Base-by-base conservation (phyloP, 352 stramenopile genomes). In the Pythium sukuiense region DNA sequence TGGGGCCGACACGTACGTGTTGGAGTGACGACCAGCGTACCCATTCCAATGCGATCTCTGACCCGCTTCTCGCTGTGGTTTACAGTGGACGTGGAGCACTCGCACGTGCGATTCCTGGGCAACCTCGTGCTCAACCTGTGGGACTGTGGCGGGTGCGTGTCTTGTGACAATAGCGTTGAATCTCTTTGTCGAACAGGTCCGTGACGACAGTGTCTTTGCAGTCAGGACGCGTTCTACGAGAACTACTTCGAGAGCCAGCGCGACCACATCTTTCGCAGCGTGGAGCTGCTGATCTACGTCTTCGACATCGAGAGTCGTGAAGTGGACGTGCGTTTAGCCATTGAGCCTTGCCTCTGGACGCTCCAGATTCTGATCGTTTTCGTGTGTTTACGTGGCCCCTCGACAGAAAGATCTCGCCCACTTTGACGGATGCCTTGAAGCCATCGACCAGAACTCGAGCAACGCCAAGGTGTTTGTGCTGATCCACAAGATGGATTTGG, bases 401-500 rank as follows among this genome's bases (percentile, higher is more conserved):
- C 12, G 84, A 39, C 84, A 98, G 78, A 99, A 99, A 85, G 97
- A 99, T 70, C 95, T 99, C 80, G 88, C 96, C 54, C 96, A 99
- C 67, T 99, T 99, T 76, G 88, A 96, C 41, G 95, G 95, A 11
- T 98, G 98, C 39, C 74, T 99, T 24, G 96, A 99, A 77, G 97
- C 97, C 1, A 98, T 99, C 62, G 95, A 99, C 79, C 93, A 99
- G 65, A 99, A 99, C 85, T 99, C 93, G 45, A 97, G 96, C 45
- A 98, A 99, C 73, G 96, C 97, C n/a, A 94, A 97, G 56, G 95
- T 99, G 49, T 99, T 99, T 76, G 96, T 99, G 52, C 85, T 99
- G 24, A 97, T 99, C 57, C 97, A 99, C 85, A 99, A 99, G 83
- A 99, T 99, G 97, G 97, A 99, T 87, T 83, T 99, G 9, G 95